These are phyloP conservation scores for Proliferodiscus dingleyae DNA, from an alignment of 2,329 filamentous ascomycete species.

Conservation along the genomic window DNA sequence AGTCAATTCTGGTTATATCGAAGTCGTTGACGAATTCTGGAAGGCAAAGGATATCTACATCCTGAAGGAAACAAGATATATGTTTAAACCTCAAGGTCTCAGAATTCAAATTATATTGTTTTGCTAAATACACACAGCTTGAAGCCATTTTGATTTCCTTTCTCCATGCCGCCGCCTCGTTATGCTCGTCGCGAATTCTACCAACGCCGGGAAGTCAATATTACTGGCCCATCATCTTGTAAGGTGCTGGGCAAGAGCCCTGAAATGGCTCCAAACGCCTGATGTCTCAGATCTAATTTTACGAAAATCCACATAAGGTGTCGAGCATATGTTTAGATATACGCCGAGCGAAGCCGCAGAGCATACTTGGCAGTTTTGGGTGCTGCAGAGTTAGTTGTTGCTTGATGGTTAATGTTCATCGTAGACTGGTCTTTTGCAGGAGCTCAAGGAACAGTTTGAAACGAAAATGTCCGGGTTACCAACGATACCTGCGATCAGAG, in stretches of 20 bases:
- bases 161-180: constrained; percentile 9
- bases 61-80: too few relatives aligned
- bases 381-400: constrained; percentile 6
- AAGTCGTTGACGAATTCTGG: too few relatives aligned
- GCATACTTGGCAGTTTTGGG: neutral
- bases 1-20: too few relatives aligned
- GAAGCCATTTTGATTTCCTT: constrained; percentile 17
- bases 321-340: constrained; percentile 13
- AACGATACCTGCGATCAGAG: constrained; percentile 28
- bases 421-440: neutral
- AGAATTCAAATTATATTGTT: constrained; percentile 22
- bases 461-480: neutral
- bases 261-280: constrained; percentile 5
- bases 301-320: constrained; percentile 9
- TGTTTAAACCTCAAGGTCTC: constrained; percentile 28
- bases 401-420: neutral
- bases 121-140: constrained; percentile 25
- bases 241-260: neutral
- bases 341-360: constrained; percentile 14
- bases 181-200: constrained; percentile 7
- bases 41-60: too few relatives aligned
- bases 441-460: neutral
- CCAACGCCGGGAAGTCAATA: constrained; percentile 15
- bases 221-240: neutral
- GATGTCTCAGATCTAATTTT: constrained; percentile 9